A percentile compares a stretch with the other conserved stretches of the same genome.
Evolutionary conservation across 2,329 filamentous ascomycete genomes (phyloP).

Genomic region (Cladophialophora chaetospira): DNA sequence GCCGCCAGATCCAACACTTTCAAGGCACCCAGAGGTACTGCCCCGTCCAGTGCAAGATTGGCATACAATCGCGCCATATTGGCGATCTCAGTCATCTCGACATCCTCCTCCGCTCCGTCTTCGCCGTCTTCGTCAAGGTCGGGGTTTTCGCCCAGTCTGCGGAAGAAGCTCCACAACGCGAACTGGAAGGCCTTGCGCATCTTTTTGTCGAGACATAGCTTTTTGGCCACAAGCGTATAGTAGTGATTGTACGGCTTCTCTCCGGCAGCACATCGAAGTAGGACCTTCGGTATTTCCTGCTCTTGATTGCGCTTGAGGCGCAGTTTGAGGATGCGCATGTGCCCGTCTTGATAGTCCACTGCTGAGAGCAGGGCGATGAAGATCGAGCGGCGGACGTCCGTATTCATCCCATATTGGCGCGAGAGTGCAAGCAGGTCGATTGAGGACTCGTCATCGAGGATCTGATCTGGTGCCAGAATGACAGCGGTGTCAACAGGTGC

Average conservation of each 20-base stretch:
- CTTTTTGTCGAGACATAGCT: slow-evolving; percentile 72
- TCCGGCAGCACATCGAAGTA: slow-evolving; percentile 82
- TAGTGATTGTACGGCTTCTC: slow-evolving; percentile 89
- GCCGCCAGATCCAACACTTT: slow-evolving; percentile 74
- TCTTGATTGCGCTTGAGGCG: slow-evolving; percentile 83
- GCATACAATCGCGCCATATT: slow-evolving; percentile 70
- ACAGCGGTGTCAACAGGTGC: slow-evolving; percentile 27
- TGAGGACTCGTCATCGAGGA: slow-evolving; percentile 39
- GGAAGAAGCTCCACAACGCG: slow-evolving; percentile 82
- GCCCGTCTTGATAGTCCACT: slow-evolving; percentile 79
- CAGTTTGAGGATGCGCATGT: slow-evolving; percentile 76
- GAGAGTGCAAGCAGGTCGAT: slow-evolving; percentile 74
- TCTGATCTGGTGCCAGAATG: slow-evolving; percentile 33
- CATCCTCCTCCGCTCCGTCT: slow-evolving; percentile 46
- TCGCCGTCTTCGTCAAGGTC: slow-evolving; percentile 66
- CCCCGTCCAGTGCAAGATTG: slow-evolving; percentile 61
- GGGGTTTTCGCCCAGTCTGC: slow-evolving; percentile 77
- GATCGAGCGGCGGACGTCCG: slow-evolving; percentile 82
- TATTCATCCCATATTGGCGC: slow-evolving; percentile 80
- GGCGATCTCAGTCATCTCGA: slow-evolving; percentile 62
- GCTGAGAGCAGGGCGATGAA: slow-evolving; percentile 90
- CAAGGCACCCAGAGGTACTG: slow-evolving; percentile 58
- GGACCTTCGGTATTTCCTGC: slow-evolving; percentile 80
- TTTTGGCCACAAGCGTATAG: slow-evolving; percentile 81
- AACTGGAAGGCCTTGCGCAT: slow-evolving; percentile 86